A percentile compares a stretch with the other conserved stretches of the same genome.
phyloP scores from a whole-genome alignment of 139 green algal genomes.

The Axilococcus clingmanii region DNA sequence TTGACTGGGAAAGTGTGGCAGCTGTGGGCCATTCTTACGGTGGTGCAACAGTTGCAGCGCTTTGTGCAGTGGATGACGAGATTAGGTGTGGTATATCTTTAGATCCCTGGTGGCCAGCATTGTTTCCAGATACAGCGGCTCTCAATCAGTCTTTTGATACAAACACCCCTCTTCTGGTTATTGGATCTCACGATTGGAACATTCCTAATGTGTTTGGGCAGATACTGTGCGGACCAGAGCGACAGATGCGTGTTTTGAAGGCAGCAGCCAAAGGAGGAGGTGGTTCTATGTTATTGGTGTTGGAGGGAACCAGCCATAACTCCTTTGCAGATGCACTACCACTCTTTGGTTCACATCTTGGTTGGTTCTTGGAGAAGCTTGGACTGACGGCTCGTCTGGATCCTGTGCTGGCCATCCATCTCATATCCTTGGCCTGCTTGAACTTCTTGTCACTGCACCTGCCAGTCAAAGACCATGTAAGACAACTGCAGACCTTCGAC shows the following conservation, averaged over 20 bases:
- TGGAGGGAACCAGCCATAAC: slow-evolving; percentile 30
- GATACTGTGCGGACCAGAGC: slow-evolving; percentile 30
- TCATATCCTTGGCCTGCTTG: slow-evolving; percentile 16
- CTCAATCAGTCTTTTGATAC: slow-evolving; percentile 17
- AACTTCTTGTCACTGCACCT: slow-evolving; percentile 34
- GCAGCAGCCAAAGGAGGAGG: slow-evolving; percentile 2
- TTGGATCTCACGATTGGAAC: slow-evolving; percentile 56
- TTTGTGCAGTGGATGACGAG: slow-evolving; percentile 21
- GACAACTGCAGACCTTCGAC: slow-evolving; percentile 6
- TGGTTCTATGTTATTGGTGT: slow-evolving; percentile 30
- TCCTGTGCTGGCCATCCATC: slow-evolving; percentile 22
- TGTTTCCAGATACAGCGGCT: slow-evolving; percentile 16
- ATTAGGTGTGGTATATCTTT: slow-evolving; percentile 34
- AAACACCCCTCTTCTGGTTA: slow-evolving; percentile 34
- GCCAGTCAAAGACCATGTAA: slow-evolving; percentile 9
- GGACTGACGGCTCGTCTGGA: slow-evolving; percentile 29
- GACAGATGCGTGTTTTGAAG: slow-evolving; percentile 34
- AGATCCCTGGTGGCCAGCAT: slow-evolving; percentile 50
- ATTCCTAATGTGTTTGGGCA: slow-evolving; percentile 31
- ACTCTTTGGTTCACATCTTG: slow-evolving; percentile 14
- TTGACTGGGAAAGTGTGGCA: slow-evolving; percentile 34
- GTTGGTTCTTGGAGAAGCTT: slow-evolving; percentile 14
- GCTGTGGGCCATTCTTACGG: slow-evolving; percentile 46
- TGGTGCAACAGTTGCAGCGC: slow-evolving; percentile 40
- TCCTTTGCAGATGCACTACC: slow-evolving; percentile 30